Evolutionary conservation across 768 basidiomycete species (phyloP).

Genomic region (Lepiota subincarnata): DNA sequence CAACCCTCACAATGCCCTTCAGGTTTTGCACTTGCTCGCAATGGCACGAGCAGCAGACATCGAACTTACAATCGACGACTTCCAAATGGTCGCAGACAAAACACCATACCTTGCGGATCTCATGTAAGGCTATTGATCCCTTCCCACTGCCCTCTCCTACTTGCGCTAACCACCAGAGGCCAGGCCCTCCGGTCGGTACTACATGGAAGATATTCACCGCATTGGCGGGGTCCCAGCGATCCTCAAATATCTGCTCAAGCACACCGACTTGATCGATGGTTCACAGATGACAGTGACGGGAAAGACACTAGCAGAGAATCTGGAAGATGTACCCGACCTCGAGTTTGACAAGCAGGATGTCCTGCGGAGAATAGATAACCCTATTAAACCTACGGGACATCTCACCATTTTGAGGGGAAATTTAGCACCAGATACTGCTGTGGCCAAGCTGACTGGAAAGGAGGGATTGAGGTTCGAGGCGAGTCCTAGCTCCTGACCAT

Average conservation of each 20-base stretch:
- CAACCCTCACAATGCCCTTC: background rate
- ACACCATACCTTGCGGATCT: slow-evolving; percentile 86
- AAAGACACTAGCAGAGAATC: slow-evolving; percentile 84
- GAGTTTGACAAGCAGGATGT: slow-evolving; percentile 76
- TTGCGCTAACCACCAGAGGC: background rate
- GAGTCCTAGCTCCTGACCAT: slow-evolving; percentile 10
- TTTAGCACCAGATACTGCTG: slow-evolving; percentile 80
- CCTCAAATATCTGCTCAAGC: slow-evolving; percentile 76
- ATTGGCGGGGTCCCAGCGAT: slow-evolving; percentile 84
- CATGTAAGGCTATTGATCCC: slow-evolving; percentile 26
- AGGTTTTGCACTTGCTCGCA: slow-evolving; percentile 82
- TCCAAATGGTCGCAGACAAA: slow-evolving; percentile 73
- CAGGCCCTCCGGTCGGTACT: slow-evolving; percentile 81
- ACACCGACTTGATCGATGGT: slow-evolving; percentile 78
- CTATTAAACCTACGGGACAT: slow-evolving; percentile 86
- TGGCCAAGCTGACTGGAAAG: slow-evolving; percentile 92
- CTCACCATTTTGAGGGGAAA: slow-evolving; percentile 86
- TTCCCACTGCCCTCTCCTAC: background rate
- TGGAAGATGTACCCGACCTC: slow-evolving; percentile 69
- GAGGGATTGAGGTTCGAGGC: slow-evolving; percentile 85
- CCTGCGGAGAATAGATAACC: slow-evolving; percentile 64
- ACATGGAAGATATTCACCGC: slow-evolving; percentile 87
- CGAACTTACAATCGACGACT: slow-evolving; percentile 78
- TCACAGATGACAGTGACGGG: slow-evolving; percentile 87
- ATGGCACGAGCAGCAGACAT: slow-evolving; percentile 79